phyloP scores from a whole-genome alignment of 1,284 basidiomycete species.

The Schizopora paradoxa region DNA sequence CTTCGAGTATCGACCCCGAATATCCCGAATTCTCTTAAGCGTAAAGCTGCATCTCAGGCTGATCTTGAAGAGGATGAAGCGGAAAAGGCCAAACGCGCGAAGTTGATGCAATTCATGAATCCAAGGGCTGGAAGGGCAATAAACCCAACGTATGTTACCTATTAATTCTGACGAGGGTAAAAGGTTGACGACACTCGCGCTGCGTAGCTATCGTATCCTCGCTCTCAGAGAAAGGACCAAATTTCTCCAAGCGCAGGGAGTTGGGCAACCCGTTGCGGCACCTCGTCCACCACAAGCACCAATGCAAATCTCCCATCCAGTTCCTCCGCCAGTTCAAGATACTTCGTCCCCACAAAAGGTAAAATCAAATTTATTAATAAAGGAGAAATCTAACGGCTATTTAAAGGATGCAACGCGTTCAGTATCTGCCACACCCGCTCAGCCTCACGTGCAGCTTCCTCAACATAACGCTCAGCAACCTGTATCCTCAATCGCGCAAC shows the following conservation, averaged over 20 bases:
- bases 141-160: conserved; percentile 39
- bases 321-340: conserved; percentile 1
- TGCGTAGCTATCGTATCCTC: conserved; percentile 10
- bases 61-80: conserved; percentile 64
- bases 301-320: background rate
- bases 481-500: conserved; percentile 2
- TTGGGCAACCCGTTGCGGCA: background rate
- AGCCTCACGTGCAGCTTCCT: background rate
- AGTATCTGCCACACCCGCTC: conserved; percentile 7
- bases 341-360: background rate
- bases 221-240: conserved; percentile 13
- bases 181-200: conserved; percentile 11
- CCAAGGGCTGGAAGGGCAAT: conserved; percentile 38
- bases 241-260: background rate
- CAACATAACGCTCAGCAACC: background rate
- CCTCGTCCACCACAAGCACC: conserved; percentile 5
- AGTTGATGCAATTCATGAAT: conserved; percentile 74
- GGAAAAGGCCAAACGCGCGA: conserved; percentile 60
- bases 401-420: background rate
- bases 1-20: conserved; percentile 63
- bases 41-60: conserved; percentile 63
- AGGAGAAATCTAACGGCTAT: background rate
- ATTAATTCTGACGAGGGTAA: background rate
- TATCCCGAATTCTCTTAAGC: conserved; percentile 64
- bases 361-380: conserved; percentile 1